Evolutionary conservation across 116 monocot species (phyloP), one percentile per base, ranked within the genome.

Genomic region (Zostera marina): DNA sequence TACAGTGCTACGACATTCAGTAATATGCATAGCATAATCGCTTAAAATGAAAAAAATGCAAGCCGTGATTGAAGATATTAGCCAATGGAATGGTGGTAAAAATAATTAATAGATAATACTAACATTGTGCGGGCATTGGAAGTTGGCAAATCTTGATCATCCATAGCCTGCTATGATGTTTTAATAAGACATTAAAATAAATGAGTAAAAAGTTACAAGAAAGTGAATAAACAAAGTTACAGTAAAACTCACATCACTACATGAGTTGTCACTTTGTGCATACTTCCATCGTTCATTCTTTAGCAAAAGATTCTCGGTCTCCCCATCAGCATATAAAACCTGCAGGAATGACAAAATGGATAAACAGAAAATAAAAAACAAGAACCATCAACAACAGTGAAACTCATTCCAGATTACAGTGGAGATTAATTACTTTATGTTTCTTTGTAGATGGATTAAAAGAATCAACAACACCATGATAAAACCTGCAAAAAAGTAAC

Each of bases 301-400:
- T 9, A 92, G 69, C 8, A 58, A 10, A 56, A 92, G 43, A 45
- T 67, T 41, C 60, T 92, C 87, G 7, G 76, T 51, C 68, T 92
- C 92, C 41, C 83, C 92, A 69, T 92, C 92, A 45, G 65, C 55
- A 78, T 92, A 92, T 3, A 72, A 23, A 73, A 92, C 44, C 92
- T 92, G 69, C 3, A 26, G n/a, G 47, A 60, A 26, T 11, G 47
- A 44, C 44, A 19, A 54, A 59, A 11, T 42, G 13, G 44, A 41
- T 38, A 53, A 52, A n/a, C 16, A 38, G 5, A 49, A 1, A 3
- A 47, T 40, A 20, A 52, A 49, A 1, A 3, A 47, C 20, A 20
- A 52, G 16, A 13, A 45, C 19, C 19, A 41, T 40, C 11, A 52
- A 3, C 44, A 46, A 12, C 0, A n/a, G n/a, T 12, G 47, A 19